Percentiles rank a stretch among this genome's conserved stretches.
phyloP scores from a whole-genome alignment of 306 rosid species.

The Lupinus albus region DNA sequence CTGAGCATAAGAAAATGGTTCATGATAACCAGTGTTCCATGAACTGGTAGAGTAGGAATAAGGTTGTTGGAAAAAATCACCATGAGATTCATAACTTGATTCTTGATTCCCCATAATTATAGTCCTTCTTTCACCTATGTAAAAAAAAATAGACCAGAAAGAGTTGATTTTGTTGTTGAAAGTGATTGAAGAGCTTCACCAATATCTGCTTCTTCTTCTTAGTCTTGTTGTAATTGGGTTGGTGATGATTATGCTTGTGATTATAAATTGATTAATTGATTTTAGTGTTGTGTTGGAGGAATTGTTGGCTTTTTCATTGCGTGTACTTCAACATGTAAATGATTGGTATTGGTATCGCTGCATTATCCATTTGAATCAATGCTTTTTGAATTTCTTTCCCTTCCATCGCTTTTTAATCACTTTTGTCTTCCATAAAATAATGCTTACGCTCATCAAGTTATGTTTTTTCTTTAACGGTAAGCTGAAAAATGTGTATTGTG shows the following conservation, averaged over 20 bases:
- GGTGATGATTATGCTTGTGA: background rate
- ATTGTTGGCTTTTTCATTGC: too few species aligned
- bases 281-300: too few species aligned
- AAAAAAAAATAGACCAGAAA: constrained; percentile 19
- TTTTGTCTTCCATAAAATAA: too few species aligned
- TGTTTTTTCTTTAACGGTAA: too few species aligned
- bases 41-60: constrained; percentile 46
- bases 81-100: constrained; percentile 46
- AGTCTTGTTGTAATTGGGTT: background rate
- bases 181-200: constrained; percentile 24
- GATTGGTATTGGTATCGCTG: too few species aligned
- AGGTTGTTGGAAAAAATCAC: constrained; percentile 27
- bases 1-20: constrained; percentile 26
- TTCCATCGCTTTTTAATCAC: too few species aligned
- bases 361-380: too few species aligned
- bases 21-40: constrained; percentile 32
- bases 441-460: too few species aligned
- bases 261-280: too few species aligned
- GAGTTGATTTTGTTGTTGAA: constrained; percentile 17
- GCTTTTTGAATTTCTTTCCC: too few species aligned
- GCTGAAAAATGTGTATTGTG: too few species aligned
- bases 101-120: constrained; percentile 61
- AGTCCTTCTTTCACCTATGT: constrained; percentile 41
- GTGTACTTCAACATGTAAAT: too few species aligned
- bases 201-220: background rate